These are phyloP conservation scores for Colletotrichum tofieldiae DNA, from an alignment of 2,329 filamentous ascomycete genomes.

Conservation along the genomic window DNA sequence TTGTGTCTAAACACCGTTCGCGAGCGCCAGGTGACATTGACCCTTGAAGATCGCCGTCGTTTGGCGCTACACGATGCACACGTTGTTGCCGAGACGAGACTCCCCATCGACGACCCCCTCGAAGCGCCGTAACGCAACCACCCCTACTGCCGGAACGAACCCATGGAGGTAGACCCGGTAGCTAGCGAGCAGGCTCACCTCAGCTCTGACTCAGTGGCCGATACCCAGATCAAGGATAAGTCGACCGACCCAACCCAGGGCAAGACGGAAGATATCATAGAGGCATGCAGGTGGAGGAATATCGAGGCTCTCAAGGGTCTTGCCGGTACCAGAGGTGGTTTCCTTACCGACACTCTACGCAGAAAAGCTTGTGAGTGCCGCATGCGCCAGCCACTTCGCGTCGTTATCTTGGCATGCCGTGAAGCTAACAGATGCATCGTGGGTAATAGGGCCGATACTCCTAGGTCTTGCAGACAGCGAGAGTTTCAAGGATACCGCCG, in stretches of 20 bases:
- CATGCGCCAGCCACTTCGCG: slow-evolving; percentile 37
- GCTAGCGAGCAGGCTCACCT: neutral
- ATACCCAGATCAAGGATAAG: slow-evolving; percentile 27
- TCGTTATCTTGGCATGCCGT: slow-evolving; percentile 26
- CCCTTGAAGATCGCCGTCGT: neutral
- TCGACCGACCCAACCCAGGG: slow-evolving; percentile 46
- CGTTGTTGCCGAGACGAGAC: slow-evolving; percentile 11
- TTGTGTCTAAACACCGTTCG: neutral
- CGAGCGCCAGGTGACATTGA: neutral
- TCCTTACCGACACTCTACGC: slow-evolving; percentile 78
- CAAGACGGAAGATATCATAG: slow-evolving; percentile 66
- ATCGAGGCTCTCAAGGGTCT: slow-evolving; percentile 69
- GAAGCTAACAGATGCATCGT: slow-evolving; percentile 24
- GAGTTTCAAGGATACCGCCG: slow-evolving; percentile 39
- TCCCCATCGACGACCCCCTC: neutral
- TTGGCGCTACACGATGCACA: slow-evolving; percentile 22
- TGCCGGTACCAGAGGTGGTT: slow-evolving; percentile 76
- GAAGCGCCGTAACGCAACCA: neutral
- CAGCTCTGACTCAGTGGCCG: neutral
- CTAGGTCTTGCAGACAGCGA: slow-evolving; percentile 60
- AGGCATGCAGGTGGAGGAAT: slow-evolving; percentile 74
- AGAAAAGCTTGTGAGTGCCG: slow-evolving; percentile 81
- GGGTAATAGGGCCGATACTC: slow-evolving; percentile 72
- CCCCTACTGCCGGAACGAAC: neutral
- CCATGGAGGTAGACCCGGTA: slow-evolving; percentile 10